Conservation (phyloP, 169 alveolate species). For the Babesia bigemina region DNA sequence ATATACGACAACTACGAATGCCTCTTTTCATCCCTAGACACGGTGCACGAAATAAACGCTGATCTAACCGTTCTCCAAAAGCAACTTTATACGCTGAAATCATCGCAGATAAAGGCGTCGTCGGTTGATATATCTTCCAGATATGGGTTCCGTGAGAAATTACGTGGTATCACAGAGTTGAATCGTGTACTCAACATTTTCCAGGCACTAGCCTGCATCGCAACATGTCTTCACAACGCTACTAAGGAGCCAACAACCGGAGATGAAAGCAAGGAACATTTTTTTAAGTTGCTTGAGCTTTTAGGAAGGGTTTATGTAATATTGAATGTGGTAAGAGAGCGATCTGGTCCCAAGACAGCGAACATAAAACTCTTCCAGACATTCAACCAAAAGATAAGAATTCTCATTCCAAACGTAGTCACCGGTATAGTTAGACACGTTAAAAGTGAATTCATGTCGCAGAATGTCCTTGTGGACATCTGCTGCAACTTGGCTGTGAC, state of each 20-base stretch:
- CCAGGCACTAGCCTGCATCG: constrained; percentile 34
- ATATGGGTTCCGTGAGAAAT: constrained; percentile 60
- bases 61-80: constrained; percentile 48
- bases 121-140: constrained; percentile 57
- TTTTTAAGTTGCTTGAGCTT: neutral
- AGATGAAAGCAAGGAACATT: neutral
- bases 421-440: neutral
- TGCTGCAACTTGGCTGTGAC: constrained; percentile 25
- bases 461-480: constrained; percentile 8
- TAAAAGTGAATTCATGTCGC: constrained; percentile 7
- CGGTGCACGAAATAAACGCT: constrained; percentile 54
- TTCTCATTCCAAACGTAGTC: neutral
- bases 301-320: constrained; percentile 13
- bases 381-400: neutral
- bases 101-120: constrained; percentile 67
- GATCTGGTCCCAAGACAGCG: constrained; percentile 9
- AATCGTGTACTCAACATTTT: constrained; percentile 42
- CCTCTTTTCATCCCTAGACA: constrained; percentile 67
- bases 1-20: constrained; percentile 70
- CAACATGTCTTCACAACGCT: constrained; percentile 13
- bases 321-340: constrained; percentile 7
- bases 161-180: constrained; percentile 39
- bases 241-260: neutral
- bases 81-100: constrained; percentile 32
- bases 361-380: constrained; percentile 17